A percentile compares a stretch with the other conserved stretches of the same genome.
Evolutionary conservation across 352 stramenopile genomes (phyloP).

Genomic region (Phytophthora europaea): DNA sequence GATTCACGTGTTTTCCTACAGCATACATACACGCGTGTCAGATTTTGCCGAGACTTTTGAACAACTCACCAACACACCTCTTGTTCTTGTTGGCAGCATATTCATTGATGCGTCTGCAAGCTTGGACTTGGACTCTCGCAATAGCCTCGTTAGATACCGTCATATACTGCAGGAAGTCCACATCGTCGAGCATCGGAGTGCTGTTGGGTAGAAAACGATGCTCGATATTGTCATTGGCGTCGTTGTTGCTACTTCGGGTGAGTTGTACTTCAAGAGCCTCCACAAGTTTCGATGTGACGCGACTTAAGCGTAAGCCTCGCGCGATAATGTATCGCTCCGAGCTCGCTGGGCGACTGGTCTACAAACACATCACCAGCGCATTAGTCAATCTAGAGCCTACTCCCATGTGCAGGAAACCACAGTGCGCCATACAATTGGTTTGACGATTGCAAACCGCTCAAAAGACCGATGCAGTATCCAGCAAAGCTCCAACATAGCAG

Average conservation of each 20-base stretch:
- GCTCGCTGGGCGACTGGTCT: conserved; percentile 85
- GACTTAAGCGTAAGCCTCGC: conserved; percentile 26
- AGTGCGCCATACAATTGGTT: conserved; percentile 49
- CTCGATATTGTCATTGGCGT: not conserved
- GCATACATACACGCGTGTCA: not conserved
- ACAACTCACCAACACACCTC: conserved; percentile 16
- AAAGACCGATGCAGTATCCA: conserved; percentile 79
- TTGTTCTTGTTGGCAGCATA: conserved; percentile 42
- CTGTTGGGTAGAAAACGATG: conserved; percentile 33
- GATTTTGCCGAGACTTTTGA: not conserved
- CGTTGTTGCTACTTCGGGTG: conserved; percentile 9
- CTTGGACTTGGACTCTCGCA: conserved; percentile 42
- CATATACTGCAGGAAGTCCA: conserved; percentile 61
- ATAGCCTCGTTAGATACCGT: conserved; percentile 44
- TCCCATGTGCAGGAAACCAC: not conserved
- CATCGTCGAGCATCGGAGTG: conserved; percentile 31
- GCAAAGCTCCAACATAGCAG: conserved; percentile 68
- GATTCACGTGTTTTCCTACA: conserved; percentile 31
- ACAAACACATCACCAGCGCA: conserved; percentile 13
- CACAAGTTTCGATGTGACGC: conserved; percentile 36
- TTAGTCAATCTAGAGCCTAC: not conserved
- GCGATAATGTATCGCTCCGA: conserved; percentile 82
- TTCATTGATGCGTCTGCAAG: conserved; percentile 52
- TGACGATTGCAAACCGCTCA: conserved; percentile 69
- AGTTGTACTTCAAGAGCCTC: conserved; percentile 39